phyloP scores from a whole-genome alignment of 23 red algal genomes.

The Gracilaria gracilis region DNA sequence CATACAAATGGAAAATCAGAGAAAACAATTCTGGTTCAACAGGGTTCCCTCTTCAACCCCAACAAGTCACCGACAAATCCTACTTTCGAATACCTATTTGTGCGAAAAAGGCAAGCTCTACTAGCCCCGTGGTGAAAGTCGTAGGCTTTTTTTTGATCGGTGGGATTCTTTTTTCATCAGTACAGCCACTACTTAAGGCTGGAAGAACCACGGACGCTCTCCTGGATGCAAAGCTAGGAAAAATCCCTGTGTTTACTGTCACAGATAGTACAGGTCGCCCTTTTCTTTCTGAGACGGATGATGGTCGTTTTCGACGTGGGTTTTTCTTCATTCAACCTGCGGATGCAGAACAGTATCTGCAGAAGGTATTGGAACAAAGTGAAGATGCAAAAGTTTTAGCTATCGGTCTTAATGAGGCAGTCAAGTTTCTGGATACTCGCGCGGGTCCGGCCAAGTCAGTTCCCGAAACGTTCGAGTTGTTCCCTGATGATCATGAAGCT shows the following conservation, averaged over 20 bases:
- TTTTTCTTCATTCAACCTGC: conserved; percentile 78
- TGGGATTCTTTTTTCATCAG: conserved; percentile 50
- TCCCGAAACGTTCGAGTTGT: conserved; percentile 70
- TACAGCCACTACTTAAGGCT: conserved; percentile 28
- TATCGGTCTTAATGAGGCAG: conserved; percentile 72
- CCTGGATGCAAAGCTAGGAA: conserved; percentile 50
- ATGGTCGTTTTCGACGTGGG: conserved; percentile 43
- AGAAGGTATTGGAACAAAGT: conserved; percentile 54
- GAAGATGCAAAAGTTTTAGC: conserved; percentile 59
- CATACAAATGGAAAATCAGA: neutral
- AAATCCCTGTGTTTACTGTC: conserved; percentile 78
- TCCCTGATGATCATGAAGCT: conserved; percentile 63
- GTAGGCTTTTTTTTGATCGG: conserved; percentile 46
- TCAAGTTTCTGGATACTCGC: conserved; percentile 54
- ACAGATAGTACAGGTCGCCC: conserved; percentile 74
- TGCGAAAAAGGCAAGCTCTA: conserved; percentile 12
- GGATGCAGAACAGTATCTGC: conserved; percentile 66
- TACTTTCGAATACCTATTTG: neutral
- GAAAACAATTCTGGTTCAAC: neutral
- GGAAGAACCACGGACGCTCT: conserved; percentile 8
- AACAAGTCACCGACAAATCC: neutral
- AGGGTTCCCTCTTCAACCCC: neutral
- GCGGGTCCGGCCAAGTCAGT: conserved; percentile 29
- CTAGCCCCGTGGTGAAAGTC: conserved; percentile 22
- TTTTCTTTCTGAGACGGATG: conserved; percentile 71